Evolutionary conservation across 2,329 filamentous ascomycete species (phyloP).

Genomic region (Ophiostoma novo-ulmi): DNA sequence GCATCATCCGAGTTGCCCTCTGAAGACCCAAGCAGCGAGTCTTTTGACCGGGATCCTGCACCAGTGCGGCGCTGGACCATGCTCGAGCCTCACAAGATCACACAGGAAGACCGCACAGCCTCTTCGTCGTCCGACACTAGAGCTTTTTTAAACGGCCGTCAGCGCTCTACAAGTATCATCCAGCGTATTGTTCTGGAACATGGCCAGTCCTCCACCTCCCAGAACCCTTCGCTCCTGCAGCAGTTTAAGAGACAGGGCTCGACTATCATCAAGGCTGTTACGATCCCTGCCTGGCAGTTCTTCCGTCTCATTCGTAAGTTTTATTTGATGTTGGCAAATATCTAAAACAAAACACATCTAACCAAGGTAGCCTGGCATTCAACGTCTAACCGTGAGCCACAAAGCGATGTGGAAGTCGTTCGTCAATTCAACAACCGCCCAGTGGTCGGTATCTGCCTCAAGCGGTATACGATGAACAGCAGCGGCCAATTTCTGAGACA

Average conservation of each 20-base stretch:
- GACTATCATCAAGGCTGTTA: constrained; percentile 67
- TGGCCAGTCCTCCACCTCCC: constrained; percentile 38
- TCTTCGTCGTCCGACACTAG: constrained; percentile 24
- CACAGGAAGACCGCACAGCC: constrained; percentile 23
- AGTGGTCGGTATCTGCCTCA: constrained; percentile 86
- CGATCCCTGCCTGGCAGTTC: constrained; percentile 96
- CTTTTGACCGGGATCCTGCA: constrained; percentile 26
- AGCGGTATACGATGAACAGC: constrained; percentile 74
- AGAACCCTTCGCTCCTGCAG: constrained; percentile 41
- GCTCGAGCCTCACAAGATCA: constrained; percentile 19
- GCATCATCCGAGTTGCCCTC: background rate
- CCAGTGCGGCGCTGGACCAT: constrained; percentile 37
- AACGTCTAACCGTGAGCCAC: constrained; percentile 46
- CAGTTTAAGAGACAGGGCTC: constrained; percentile 45
- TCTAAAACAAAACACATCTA: background rate
- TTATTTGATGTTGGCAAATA: background rate
- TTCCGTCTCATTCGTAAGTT: constrained; percentile 81
- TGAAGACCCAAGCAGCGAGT: constrained; percentile 17
- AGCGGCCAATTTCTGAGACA: constrained; percentile 65
- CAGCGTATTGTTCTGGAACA: constrained; percentile 54
- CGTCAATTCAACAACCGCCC: constrained; percentile 80
- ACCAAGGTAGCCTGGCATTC: constrained; percentile 75
- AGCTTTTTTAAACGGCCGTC: constrained; percentile 31
- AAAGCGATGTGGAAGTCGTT: constrained; percentile 74
- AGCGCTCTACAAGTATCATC: constrained; percentile 56